Evolutionary conservation across 768 basidiomycete species (phyloP).

Genomic region (Suillus ampliporus): DNA sequence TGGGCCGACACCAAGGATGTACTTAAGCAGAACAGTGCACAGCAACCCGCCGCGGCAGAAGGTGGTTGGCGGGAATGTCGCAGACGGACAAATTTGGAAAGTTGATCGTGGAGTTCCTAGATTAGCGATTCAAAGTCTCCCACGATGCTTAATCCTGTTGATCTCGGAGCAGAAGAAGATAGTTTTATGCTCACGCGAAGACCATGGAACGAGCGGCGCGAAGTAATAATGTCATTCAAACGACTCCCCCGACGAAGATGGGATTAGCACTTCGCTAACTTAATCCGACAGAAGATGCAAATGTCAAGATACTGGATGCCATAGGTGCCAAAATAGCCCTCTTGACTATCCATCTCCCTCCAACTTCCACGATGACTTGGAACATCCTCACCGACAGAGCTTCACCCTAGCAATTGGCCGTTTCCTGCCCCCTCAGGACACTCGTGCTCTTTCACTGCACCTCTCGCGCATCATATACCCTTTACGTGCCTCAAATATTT

Average conservation of each 20-base stretch:
- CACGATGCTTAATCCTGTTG: too few species aligned
- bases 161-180: slow-evolving; percentile 30
- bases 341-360: not conserved
- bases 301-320: not conserved
- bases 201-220: slow-evolving; percentile 17
- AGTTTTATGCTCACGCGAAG: slow-evolving; percentile 18
- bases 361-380: slow-evolving; percentile 45
- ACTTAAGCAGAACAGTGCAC: not conserved
- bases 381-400: slow-evolving; percentile 64
- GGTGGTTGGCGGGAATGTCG: not conserved
- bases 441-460: slow-evolving; percentile 55
- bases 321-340: slow-evolving; percentile 1
- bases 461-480: slow-evolving; percentile 53
- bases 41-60: slow-evolving; percentile 6
- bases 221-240: slow-evolving; percentile 4
- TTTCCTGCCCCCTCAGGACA: slow-evolving; percentile 49
- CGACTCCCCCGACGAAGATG: slow-evolving; percentile 23
- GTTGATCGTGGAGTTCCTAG: slow-evolving; percentile 8
- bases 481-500: slow-evolving; percentile 65
- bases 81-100: not conserved
- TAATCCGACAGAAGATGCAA: slow-evolving; percentile 9
- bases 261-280: slow-evolving; percentile 15
- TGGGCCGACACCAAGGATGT: not conserved
- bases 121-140: slow-evolving; percentile 11
- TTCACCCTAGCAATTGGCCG: slow-evolving; percentile 65